Percentiles rank a stretch among this genome's conserved stretches.
Evolutionary conservation across 805 yeast species (phyloP).

Genomic region (Wickerhamomyces subpelliculosus): DNA sequence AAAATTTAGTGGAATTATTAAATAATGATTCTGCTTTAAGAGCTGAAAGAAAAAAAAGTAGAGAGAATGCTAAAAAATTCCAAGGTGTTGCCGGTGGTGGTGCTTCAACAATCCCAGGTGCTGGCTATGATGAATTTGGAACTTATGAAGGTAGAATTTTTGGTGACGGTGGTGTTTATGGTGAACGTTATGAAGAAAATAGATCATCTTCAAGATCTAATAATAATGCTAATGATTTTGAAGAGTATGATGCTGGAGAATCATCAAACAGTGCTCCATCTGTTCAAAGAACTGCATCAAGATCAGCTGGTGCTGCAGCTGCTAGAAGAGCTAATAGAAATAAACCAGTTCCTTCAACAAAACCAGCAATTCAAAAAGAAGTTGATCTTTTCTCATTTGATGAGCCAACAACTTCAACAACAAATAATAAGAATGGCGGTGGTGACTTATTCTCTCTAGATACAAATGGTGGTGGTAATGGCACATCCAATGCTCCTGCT

Average conservation of each 20-base stretch:
- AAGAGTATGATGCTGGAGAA: conserved; percentile 50
- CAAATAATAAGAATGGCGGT: too few relatives aligned
- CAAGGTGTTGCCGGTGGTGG: conserved; percentile 70
- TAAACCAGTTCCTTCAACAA: conserved; percentile 26
- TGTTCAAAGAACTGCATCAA: conserved; percentile 22
- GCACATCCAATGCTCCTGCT: conserved; percentile 15
- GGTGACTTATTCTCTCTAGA: not conserved
- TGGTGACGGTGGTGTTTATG: conserved; percentile 69
- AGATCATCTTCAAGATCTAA: conserved; percentile 30
- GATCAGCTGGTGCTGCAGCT: conserved; percentile 11
- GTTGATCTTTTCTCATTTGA: conserved; percentile 47
- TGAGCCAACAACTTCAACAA: conserved; percentile 20
- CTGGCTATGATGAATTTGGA: conserved; percentile 43
- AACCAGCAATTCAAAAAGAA: conserved; percentile 23
- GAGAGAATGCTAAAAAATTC: conserved; percentile 75
- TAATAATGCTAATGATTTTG: conserved; percentile 45
- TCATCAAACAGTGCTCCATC: conserved; percentile 24
- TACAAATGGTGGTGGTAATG: not conserved
- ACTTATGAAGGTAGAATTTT: conserved; percentile 44
- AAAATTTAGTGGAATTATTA: conserved; percentile 61
- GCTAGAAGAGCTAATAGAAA: conserved; percentile 25
- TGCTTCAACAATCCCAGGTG: conserved; percentile 26
- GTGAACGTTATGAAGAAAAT: conserved; percentile 56
- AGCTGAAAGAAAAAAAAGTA: conserved; percentile 84
- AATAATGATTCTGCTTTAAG: conserved; percentile 74